phyloP scores from a whole-genome alignment of 208 protist species.

The Angomonas deanei region DNA sequence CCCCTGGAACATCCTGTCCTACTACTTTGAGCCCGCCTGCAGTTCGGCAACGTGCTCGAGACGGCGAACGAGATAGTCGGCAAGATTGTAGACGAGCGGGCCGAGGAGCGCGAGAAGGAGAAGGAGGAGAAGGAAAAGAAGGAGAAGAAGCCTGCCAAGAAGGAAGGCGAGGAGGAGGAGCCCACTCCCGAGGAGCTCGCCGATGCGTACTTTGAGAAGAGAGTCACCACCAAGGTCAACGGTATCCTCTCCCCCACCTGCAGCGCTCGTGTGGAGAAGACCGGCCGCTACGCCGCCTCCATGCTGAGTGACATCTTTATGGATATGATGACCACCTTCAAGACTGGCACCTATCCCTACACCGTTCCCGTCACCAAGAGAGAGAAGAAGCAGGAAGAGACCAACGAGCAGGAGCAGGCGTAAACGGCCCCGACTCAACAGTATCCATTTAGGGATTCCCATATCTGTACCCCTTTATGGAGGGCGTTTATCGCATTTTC shows the following conservation, averaged over 20 bases:
- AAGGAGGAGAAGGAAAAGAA: conserved; percentile 19
- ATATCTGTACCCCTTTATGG: no score
- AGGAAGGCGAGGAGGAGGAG: conserved; percentile 8
- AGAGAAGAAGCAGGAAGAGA: neutral
- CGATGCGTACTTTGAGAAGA: conserved; percentile 22
- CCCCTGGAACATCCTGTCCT: conserved; percentile 27
- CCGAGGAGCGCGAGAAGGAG: conserved; percentile 14
- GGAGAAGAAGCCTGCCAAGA: neutral
- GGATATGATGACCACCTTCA: conserved; percentile 22
- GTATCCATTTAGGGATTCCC: neutral
- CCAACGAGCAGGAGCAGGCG: no score
- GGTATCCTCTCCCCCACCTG: conserved; percentile 21
- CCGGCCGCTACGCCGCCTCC: conserved; percentile 36
- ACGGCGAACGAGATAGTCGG: neutral
- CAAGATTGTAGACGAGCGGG: conserved; percentile 13
- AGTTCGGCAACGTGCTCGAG: conserved; percentile 11
- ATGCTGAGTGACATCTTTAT: conserved; percentile 33
- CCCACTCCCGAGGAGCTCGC: conserved; percentile 4
- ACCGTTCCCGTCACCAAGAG: neutral
- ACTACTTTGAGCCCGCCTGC: conserved; percentile 16
- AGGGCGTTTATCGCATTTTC: no score
- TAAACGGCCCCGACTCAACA: no score
- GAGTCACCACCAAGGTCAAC: conserved; percentile 16
- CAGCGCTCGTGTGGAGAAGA: conserved; percentile 19
- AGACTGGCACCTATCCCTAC: conserved; percentile 5